Evolutionary conservation across 2,329 filamentous ascomycete species (phyloP).

Genomic region (Gnomoniopsis sp.): DNA sequence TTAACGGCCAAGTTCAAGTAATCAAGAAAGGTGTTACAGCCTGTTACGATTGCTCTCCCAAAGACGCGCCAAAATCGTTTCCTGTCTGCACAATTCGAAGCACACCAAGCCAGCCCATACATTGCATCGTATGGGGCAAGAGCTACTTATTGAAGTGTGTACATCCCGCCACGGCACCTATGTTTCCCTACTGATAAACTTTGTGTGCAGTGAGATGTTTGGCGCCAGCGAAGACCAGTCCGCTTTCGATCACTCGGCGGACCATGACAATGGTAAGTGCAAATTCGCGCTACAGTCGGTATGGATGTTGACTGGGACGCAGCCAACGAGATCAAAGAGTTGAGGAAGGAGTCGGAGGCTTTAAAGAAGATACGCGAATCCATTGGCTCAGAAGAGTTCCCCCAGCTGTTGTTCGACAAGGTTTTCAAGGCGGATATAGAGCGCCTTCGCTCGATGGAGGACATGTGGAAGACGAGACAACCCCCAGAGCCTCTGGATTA

Average conservation of each 20-base stretch:
- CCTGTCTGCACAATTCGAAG: constrained; percentile 97
- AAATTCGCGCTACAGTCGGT: background rate
- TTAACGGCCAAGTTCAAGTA: constrained; percentile 95
- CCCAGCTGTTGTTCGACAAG: constrained; percentile 82
- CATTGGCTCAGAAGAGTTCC: constrained; percentile 75
- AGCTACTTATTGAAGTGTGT: constrained; percentile 80
- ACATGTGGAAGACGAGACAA: constrained; percentile 89
- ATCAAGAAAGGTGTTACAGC: constrained; percentile 90
- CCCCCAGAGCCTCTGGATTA: constrained; percentile 73
- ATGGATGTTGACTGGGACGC: constrained; percentile 67
- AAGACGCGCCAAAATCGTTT: constrained; percentile 87
- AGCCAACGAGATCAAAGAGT: constrained; percentile 79
- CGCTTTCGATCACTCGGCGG: constrained; percentile 73
- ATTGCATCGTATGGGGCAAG: constrained; percentile 98
- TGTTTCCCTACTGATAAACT: constrained; percentile 22
- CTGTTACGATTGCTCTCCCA: constrained; percentile 92
- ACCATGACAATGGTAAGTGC: constrained; percentile 69
- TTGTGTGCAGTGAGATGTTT: constrained; percentile 66
- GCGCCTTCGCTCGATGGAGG: constrained; percentile 79
- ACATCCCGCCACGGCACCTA: background rate
- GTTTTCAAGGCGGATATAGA: constrained; percentile 85
- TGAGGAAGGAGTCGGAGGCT: constrained; percentile 79
- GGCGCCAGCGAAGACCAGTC: constrained; percentile 85
- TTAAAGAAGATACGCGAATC: constrained; percentile 78
- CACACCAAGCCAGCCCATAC: constrained; percentile 92